Percentiles rank a stretch among this genome's conserved stretches.
These are phyloP conservation scores for Lathyrus sativus DNA, from an alignment of 306 rosid species.

Conservation along the genomic window DNA sequence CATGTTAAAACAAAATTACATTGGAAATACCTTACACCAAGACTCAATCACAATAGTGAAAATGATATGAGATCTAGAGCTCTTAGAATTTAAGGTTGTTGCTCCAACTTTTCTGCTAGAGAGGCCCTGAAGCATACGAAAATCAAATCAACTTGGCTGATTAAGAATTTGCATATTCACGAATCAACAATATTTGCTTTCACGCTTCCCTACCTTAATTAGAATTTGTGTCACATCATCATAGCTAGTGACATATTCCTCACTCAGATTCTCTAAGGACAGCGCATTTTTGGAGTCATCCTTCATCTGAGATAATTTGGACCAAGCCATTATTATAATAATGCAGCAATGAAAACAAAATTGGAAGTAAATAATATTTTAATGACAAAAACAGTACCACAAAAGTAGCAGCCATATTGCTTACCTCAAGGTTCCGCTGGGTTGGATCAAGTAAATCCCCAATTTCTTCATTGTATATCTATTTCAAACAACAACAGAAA, in stretches of 20 bases:
- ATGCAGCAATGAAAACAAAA: background rate
- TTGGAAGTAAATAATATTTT: constrained; percentile 5
- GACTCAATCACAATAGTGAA: constrained; percentile 85
- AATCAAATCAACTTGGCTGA: constrained; percentile 19
- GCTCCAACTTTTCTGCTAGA: constrained; percentile 97
- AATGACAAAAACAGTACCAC: constrained; percentile 24
- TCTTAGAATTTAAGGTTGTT: constrained; percentile 79
- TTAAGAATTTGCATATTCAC: background rate
- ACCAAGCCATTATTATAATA: constrained; percentile 23
- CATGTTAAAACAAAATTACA: constrained; percentile 29
- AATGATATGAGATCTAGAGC: constrained; percentile 91
- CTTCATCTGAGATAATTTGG: constrained; percentile 61
- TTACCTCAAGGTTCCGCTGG: constrained; percentile 80
- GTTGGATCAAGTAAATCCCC: constrained; percentile 57
- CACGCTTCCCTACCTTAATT: constrained; percentile 63
- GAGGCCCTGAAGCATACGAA: constrained; percentile 71
- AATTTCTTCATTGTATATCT: constrained; percentile 53
- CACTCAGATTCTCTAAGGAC: constrained; percentile 80
- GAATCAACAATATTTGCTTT: constrained; percentile 9
- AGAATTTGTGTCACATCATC: constrained; percentile 90
- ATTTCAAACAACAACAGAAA: constrained; percentile 3
- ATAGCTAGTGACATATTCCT: constrained; percentile 86
- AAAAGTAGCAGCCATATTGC: constrained; percentile 22
- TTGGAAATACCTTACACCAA: constrained; percentile 78
- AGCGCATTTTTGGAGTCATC: constrained; percentile 71